Conservation (phyloP, 148 eudicot species). For the Simmondsia chinensis region DNA sequence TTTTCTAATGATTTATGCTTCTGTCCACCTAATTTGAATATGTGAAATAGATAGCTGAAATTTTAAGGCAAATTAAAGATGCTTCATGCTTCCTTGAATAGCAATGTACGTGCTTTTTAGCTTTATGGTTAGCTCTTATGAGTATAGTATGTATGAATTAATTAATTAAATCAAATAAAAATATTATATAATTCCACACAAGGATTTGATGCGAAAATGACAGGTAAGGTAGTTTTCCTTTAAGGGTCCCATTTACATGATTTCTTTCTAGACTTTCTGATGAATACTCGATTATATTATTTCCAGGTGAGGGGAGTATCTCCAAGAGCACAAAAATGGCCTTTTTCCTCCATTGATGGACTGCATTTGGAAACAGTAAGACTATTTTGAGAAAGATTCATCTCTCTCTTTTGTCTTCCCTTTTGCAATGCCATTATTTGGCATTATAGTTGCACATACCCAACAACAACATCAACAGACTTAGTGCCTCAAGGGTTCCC, state of each 20-base stretch:
- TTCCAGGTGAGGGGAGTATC: constrained; percentile 15
- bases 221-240: background rate
- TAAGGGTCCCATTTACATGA: constrained; percentile 18
- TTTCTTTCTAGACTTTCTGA: constrained; percentile 18
- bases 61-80: constrained; percentile 4
- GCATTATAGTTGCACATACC: constrained; percentile 7
- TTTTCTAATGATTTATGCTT: constrained; percentile 6
- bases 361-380: constrained; percentile 4
- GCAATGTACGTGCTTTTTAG: constrained; percentile 15
- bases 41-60: constrained; percentile 7
- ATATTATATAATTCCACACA: constrained; percentile 1
- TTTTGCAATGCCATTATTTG: constrained; percentile 11
- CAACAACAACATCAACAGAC: too few species aligned
- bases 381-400: constrained; percentile 13
- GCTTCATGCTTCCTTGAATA: constrained; percentile 19
- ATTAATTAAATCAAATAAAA: constrained; percentile 5
- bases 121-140: too few species aligned
- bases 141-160: constrained; percentile 7
- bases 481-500: too few species aligned
- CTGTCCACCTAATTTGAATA: too few species aligned
- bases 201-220: constrained; percentile 4
- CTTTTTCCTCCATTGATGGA: constrained; percentile 6
- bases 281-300: constrained; percentile 28
- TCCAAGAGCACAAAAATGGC: constrained; percentile 10
- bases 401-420: constrained; percentile 13